Percentiles rank a stretch among this genome's conserved stretches.
Conservation (phyloP, 768 basidiomycete species). For the Sarcodon sp. region DNA sequence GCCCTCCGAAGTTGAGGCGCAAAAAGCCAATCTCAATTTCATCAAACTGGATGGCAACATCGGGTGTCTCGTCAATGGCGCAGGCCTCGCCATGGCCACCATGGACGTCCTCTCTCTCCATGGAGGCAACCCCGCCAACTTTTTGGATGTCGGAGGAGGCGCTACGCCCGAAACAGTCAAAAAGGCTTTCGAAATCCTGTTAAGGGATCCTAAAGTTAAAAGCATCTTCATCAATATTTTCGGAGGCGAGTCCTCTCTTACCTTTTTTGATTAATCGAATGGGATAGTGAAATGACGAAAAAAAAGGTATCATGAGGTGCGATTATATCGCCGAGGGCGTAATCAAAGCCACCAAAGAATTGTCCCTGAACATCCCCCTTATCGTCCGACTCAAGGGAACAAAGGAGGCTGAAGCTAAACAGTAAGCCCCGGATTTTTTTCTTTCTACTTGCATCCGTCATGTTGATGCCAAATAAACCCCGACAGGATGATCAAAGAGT, state of each 20-base stretch:
- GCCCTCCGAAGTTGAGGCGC: constrained; percentile 94
- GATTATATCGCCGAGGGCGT: constrained; percentile 98
- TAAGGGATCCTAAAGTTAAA: constrained; percentile 86
- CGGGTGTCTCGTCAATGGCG: constrained; percentile 97
- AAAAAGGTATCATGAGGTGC: constrained; percentile 92
- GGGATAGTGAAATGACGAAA: neutral
- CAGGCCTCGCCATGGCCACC: constrained; percentile 98
- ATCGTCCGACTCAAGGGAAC: constrained; percentile 96
- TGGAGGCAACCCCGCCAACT: constrained; percentile 96
- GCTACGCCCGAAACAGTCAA: constrained; percentile 99
- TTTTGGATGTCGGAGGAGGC: constrained; percentile 97
- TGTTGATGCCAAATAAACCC: constrained; percentile 1
- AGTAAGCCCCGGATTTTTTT: constrained; percentile 39
- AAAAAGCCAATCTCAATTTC: constrained; percentile 92
- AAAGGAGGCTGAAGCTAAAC: constrained; percentile 90
- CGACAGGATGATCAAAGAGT: constrained; percentile 80
- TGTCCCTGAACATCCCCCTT: constrained; percentile 73
- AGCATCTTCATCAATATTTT: constrained; percentile 99
- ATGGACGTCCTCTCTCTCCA: constrained; percentile 98
- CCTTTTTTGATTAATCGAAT: neutral
- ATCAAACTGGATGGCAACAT: constrained; percentile 98
- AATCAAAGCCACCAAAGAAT: constrained; percentile 93
- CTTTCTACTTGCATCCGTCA: neutral
- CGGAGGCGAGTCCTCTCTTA: constrained; percentile 39
- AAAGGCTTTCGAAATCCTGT: constrained; percentile 95